Conservation (phyloP, 2,329 filamentous ascomycete genomes). For the Aspergillus sp. region DNA sequence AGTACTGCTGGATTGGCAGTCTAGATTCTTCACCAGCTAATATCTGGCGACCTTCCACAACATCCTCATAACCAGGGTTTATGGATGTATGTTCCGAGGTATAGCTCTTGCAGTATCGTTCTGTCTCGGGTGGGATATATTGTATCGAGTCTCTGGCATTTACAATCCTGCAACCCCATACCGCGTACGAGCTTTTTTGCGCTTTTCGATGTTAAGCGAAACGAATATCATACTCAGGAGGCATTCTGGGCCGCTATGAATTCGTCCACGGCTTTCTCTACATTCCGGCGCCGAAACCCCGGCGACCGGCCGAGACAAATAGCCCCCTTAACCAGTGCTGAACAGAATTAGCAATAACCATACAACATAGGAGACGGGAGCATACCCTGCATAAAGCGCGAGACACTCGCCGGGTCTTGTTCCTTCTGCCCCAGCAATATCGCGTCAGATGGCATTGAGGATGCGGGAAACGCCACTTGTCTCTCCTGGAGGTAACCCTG, state of each 20-base stretch:
- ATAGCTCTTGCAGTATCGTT: too few species aligned
- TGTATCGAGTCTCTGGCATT: too few species aligned
- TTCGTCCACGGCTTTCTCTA: conserved; percentile 21
- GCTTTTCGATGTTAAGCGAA: too few species aligned
- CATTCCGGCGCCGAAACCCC: conserved; percentile 23
- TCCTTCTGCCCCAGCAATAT: not conserved
- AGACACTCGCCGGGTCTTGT: conserved; percentile 8
- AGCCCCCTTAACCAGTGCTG: conserved; percentile 20
- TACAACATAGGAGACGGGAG: not conserved
- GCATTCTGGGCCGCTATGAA: not conserved
- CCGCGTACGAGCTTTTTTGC: too few species aligned
- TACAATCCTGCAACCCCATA: too few species aligned
- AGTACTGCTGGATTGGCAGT: too few species aligned
- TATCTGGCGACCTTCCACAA: too few species aligned
- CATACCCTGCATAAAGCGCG: conserved; percentile 21
- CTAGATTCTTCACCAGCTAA: too few species aligned
- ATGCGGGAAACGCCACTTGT: conserved; percentile 14
- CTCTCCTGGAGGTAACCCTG: conserved; percentile 22
- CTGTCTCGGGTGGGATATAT: too few species aligned
- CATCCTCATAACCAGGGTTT: too few species aligned
- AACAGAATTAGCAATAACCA: conserved; percentile 7
- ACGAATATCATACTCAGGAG: too few species aligned
- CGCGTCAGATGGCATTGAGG: not conserved
- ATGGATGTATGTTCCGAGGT: too few species aligned
- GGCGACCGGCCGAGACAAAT: conserved; percentile 28